These are phyloP conservation scores for Diddensiella santjacobensis DNA, from an alignment of 805 yeast species.

Conservation along the genomic window DNA sequence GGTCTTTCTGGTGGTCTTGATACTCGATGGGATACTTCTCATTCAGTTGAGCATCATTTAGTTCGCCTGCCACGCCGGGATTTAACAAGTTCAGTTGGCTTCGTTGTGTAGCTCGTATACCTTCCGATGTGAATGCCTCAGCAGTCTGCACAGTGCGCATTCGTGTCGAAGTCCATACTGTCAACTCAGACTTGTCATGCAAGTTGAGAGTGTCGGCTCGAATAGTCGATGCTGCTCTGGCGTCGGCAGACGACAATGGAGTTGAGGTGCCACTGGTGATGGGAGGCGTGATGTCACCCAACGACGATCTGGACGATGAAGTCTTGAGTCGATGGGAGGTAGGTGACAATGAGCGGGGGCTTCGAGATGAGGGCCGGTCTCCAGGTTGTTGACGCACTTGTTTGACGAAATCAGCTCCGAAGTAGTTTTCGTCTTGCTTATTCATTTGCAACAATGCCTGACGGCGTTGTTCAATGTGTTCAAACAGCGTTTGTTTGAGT, in stretches of 20 bases:
- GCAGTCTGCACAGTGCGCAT: constrained; percentile 80
- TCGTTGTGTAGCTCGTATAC: constrained; percentile 66
- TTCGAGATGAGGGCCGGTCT: not conserved
- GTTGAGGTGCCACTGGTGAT: constrained; percentile 31
- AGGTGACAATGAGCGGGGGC: not conserved
- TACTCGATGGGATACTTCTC: constrained; percentile 65
- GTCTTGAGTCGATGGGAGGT: not conserved
- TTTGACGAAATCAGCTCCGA: not conserved
- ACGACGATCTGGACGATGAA: not conserved
- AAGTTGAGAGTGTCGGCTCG: constrained; percentile 44
- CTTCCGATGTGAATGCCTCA: constrained; percentile 52
- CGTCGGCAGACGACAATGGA: constrained; percentile 23
- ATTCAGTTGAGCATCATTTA: constrained; percentile 58
- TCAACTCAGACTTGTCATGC: constrained; percentile 55
- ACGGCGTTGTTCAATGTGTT: constrained; percentile 29
- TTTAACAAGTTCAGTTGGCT: constrained; percentile 82
- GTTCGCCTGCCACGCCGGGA: constrained; percentile 80
- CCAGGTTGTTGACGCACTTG: not conserved
- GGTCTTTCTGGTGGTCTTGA: constrained; percentile 63
- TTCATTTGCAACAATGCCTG: constrained; percentile 1
- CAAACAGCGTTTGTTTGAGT: constrained; percentile 55
- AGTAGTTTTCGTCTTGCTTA: not conserved
- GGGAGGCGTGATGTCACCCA: constrained; percentile 20
- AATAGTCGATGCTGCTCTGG: constrained; percentile 24
- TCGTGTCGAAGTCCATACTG: constrained; percentile 95